Base-by-base conservation (phyloP, 2,329 filamentous ascomycete genomes). In the Monosporascus sp. region DNA sequence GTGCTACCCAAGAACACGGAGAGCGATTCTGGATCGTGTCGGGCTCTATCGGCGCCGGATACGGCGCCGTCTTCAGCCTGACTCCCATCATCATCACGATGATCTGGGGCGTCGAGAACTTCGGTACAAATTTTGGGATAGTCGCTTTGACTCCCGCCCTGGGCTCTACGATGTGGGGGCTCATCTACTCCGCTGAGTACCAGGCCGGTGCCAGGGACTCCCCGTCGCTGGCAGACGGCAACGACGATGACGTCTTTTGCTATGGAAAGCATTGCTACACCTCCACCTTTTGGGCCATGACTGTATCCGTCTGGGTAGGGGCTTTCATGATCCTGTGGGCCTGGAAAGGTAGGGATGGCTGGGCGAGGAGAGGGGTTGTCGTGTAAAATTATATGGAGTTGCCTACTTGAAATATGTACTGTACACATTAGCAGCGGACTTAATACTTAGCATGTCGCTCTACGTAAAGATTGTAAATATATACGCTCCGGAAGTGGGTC, bases 91-190 rank as follows among this genome's bases (percentile, higher is more conserved):
- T 97, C 52, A 88, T 97, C 61, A 90, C 87, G n/a, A 91, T 97
- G 9, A 93, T 99, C 46, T 99, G 94, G 94, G 94, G 94, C 25
- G 91, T 96, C 0, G 92, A 97, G 75, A 99, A 97, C 68, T 97
- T 99, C 67, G 94, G 90, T 53, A 99, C 94, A 0, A 97, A 99
- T 64, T 99, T 93, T 85, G 94, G 94, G 9, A 92, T 97, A 56
- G 85, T 97, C 7, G 91, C 92, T 43, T 94, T 95, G 77, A 85
- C 93, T 52, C 94, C 94, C 3, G 94, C 94, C 0, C 72, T 88
- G 0, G 94, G 93, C 0, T 91, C 93, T 0, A 90, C 90, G 0
- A 79, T 96, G 35, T 99, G 93, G 91, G 90, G 92, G 0, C 70
- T 94, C 1, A 75, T 97, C n/a, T 99, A 97, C 68, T 90, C 88